A percentile compares a stretch with the other conserved stretches of the same genome.
Conservation (phyloP, 192 early-diverging fungal species). For the Coemansia sp. region DNA sequence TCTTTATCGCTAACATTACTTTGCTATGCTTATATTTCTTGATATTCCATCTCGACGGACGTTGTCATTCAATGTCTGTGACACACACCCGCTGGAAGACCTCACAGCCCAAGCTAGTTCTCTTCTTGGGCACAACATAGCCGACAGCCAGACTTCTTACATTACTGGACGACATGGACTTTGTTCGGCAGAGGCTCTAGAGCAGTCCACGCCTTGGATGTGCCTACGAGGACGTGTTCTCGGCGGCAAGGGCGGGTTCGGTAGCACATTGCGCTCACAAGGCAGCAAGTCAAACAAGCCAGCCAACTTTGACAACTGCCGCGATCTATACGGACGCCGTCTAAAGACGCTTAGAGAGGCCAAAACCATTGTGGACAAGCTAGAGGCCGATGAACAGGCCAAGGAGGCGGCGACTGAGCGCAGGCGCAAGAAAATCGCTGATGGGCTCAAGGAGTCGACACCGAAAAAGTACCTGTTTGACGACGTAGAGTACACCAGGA, state of each 20-base stretch:
- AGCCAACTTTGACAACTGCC: constrained; percentile 90
- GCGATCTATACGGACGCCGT: constrained; percentile 88
- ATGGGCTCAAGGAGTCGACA: constrained; percentile 65
- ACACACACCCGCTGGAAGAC: constrained; percentile 26
- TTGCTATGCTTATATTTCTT: constrained; percentile 35
- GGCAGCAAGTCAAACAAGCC: constrained; percentile 89
- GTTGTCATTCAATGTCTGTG: constrained; percentile 27
- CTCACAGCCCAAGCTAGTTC: constrained; percentile 17
- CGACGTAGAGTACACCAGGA: constrained; percentile 72
- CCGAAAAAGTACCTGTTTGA: constrained; percentile 81
- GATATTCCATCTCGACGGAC: constrained; percentile 24
- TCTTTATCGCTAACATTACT: neutral
- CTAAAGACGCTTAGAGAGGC: constrained; percentile 90
- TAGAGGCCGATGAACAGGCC: constrained; percentile 25
- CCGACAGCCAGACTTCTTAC: constrained; percentile 8
- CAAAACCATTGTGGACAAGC: constrained; percentile 65
- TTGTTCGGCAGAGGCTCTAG: constrained; percentile 20
- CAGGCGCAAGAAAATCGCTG: constrained; percentile 85
- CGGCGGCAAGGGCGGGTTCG: constrained; percentile 98
- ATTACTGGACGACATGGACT: constrained; percentile 37
- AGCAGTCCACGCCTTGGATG: constrained; percentile 20
- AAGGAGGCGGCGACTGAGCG: constrained; percentile 58
- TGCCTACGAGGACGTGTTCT: constrained; percentile 41
- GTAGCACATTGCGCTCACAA: constrained; percentile 89
- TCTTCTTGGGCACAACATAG: constrained; percentile 5